phyloP scores from a whole-genome alignment of 177 flowering plant species.

The Telopea speciosissima region DNA sequence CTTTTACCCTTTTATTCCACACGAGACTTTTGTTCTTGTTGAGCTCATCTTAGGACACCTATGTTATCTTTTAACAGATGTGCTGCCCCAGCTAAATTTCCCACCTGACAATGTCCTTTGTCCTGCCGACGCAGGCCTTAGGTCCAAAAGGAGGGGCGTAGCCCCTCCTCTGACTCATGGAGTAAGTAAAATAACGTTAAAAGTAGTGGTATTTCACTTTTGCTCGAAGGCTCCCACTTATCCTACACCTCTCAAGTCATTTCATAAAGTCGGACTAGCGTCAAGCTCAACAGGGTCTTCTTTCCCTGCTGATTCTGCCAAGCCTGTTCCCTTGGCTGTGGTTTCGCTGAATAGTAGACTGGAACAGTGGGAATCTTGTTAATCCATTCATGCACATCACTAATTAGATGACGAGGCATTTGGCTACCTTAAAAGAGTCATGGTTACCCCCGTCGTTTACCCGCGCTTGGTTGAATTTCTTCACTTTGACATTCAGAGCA shows the following conservation, averaged over 20 bases:
- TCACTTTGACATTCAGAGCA: constrained; percentile 41
- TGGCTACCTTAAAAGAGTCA: constrained; percentile 64
- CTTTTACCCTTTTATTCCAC: constrained; percentile 83
- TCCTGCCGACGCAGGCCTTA: too few relatives aligned
- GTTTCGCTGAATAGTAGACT: constrained; percentile 31
- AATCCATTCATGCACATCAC: constrained; percentile 43
- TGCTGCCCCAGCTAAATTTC: constrained; percentile 79
- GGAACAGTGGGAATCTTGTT: constrained; percentile 36
- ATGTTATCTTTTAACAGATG: constrained; percentile 79
- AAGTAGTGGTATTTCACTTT: too few relatives aligned
- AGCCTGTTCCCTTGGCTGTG: constrained; percentile 31
- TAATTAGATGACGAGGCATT: constrained; percentile 56
- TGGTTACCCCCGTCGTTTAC: constrained; percentile 43
- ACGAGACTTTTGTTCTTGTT: constrained; percentile 80
- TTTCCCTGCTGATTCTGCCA: constrained; percentile 36
- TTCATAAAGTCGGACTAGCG: constrained; percentile 40
- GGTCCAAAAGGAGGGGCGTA: too few relatives aligned
- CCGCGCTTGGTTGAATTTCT: constrained; percentile 50
- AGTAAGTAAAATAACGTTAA: too few relatives aligned
- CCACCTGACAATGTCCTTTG: constrained; percentile 69
- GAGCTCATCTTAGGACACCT: constrained; percentile 83
- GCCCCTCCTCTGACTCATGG: too few relatives aligned
- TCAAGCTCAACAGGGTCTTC: constrained; percentile 41
- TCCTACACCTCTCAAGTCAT: constrained; percentile 12
- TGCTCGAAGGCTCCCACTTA: constrained; percentile 1